Evolutionary conservation across 208 protist genomes (phyloP).

Genomic region (Phytomonas francai): DNA sequence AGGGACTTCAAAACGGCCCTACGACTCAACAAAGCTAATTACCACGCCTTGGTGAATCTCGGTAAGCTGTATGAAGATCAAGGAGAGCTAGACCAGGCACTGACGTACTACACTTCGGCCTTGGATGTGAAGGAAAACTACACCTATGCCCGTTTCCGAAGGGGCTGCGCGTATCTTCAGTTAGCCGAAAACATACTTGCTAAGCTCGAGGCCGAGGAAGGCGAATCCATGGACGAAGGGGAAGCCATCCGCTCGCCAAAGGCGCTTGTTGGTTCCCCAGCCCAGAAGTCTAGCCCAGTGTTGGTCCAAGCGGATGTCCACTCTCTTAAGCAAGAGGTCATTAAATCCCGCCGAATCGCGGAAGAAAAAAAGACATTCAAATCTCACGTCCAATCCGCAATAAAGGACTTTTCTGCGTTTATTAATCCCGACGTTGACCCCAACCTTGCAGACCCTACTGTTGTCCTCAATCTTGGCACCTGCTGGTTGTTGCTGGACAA

Average conservation of each 20-base stretch:
- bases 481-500: constrained; percentile 56
- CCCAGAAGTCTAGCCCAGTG: not conserved
- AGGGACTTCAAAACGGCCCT: constrained; percentile 80
- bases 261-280: not conserved
- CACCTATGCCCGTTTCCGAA: constrained; percentile 57
- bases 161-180: constrained; percentile 59
- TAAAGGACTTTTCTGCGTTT: constrained; percentile 38
- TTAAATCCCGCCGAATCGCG: not conserved
- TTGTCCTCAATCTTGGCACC: constrained; percentile 62
- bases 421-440: constrained; percentile 21
- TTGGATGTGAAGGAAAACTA: constrained; percentile 73
- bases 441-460: constrained; percentile 30
- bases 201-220: constrained; percentile 6
- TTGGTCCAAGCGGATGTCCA: not conserved
- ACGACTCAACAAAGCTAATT: constrained; percentile 88
- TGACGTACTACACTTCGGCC: constrained; percentile 65
- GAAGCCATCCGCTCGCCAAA: not conserved
- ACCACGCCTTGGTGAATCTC: constrained; percentile 88
- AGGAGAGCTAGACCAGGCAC: constrained; percentile 53
- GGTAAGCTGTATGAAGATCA: constrained; percentile 85
- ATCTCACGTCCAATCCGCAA: constrained; percentile 22
- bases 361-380: constrained; percentile 11
- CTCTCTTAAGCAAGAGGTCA: not conserved
- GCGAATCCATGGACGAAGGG: not conserved
- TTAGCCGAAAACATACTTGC: constrained; percentile 31